Percentiles rank a stretch among this genome's conserved stretches.
phyloP scores from a whole-genome alignment of 257 asterid genomes.

The Solanum virginianum region DNA sequence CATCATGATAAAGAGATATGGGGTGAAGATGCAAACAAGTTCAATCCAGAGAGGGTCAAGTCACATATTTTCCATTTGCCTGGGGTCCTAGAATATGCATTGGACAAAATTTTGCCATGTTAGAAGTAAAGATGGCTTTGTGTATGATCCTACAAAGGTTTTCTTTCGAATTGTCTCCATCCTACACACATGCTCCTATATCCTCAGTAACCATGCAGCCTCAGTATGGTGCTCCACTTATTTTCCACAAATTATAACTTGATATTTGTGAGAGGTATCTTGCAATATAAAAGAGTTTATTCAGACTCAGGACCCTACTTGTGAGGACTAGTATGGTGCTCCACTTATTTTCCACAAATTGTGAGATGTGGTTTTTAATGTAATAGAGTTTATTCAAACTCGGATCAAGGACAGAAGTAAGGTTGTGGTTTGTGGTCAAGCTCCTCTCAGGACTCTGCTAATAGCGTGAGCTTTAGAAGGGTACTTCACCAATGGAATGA shows the following conservation, averaged over 20 bases:
- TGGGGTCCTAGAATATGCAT: conserved; percentile 32
- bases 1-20: conserved; percentile 18
- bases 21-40: conserved; percentile 23
- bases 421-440: no score
- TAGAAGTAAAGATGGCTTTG: conserved; percentile 21
- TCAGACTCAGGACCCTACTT: no score
- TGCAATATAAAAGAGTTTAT: background rate
- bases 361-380: background rate
- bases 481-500: background rate
- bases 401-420: no score
- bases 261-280: background rate
- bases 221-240: conserved; percentile 15
- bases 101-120: conserved; percentile 21
- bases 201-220: conserved; percentile 9
- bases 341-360: conserved; percentile 9
- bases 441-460: no score
- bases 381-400: background rate
- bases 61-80: conserved; percentile 10
- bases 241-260: conserved; percentile 7
- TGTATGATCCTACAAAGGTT: conserved; percentile 23
- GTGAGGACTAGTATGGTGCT: no score
- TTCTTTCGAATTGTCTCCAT: conserved; percentile 18
- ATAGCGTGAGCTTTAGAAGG: no score
- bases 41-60: conserved; percentile 21
- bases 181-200: conserved; percentile 22